A percentile compares a stretch with the other conserved stretches of the same genome.
Evolutionary conservation across 352 stramenopile species (phyloP).

Genomic region (Saprolegnia parasitica): DNA sequence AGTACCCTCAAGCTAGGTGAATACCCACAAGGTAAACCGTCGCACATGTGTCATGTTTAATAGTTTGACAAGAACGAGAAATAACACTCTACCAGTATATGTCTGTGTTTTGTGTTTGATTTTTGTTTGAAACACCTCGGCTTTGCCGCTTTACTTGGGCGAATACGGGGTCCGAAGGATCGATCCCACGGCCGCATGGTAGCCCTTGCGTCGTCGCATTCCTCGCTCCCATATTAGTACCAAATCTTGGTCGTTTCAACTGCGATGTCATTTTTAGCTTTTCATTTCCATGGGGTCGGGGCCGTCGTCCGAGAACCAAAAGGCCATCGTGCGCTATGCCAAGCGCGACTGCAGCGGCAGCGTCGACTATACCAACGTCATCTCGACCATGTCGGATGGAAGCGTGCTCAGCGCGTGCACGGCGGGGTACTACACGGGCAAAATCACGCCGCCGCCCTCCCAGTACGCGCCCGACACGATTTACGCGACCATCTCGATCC

Average conservation of each 20-base stretch:
- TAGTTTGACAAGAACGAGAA: no score
- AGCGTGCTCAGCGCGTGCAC: not conserved
- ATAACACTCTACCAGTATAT: no score
- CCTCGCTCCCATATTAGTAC: no score
- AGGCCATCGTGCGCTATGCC: not conserved
- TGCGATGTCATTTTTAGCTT: not conserved
- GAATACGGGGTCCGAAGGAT: no score
- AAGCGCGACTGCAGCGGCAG: conserved; percentile 1
- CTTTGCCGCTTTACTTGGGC: no score
- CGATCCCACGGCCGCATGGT: no score
- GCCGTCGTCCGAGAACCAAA: not conserved
- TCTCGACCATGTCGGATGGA: conserved; percentile 2
- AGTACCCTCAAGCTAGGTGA: no score
- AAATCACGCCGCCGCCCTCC: not conserved
- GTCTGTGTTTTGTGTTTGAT: no score
- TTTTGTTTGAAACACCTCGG: no score
- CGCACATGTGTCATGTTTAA: no score
- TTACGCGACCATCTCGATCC: conserved; percentile 9
- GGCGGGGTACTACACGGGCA: not conserved
- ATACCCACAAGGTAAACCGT: no score
- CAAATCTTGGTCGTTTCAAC: not conserved
- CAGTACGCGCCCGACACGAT: not conserved
- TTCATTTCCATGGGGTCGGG: not conserved
- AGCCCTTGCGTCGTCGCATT: no score
- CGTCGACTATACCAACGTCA: conserved; percentile 3